Conservation (phyloP, 2,329 filamentous ascomycete genomes). For the Graphium sp. region DNA sequence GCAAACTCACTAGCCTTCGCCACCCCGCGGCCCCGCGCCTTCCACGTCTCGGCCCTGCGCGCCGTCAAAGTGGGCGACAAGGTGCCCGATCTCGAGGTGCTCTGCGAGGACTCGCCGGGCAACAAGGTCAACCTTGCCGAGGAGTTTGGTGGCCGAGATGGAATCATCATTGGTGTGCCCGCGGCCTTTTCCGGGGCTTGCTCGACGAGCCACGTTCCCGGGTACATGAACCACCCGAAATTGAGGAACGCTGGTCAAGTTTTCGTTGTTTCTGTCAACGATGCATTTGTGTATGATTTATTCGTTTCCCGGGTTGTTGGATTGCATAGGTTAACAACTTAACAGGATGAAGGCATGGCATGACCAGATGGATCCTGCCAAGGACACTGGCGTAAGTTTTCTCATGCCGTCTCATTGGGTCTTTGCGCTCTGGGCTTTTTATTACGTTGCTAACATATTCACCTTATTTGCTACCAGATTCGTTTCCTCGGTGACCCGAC, state of each 20-base stretch:
- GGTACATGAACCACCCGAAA: conserved; percentile 66
- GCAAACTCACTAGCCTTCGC: too few species aligned
- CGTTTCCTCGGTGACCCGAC: conserved; percentile 78
- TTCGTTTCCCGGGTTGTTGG: neutral
- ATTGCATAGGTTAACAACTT: neutral
- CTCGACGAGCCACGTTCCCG: conserved; percentile 58
- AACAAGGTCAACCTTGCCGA: conserved; percentile 79
- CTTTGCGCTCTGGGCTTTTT: neutral
- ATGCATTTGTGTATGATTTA: conserved; percentile 69
- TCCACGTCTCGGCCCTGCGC: conserved; percentile 44
- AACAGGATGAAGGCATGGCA: conserved; percentile 79
- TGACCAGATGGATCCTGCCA: conserved; percentile 56
- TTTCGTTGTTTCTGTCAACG: conserved; percentile 85
- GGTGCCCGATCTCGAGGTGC: conserved; percentile 59
- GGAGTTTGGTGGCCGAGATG: conserved; percentile 51
- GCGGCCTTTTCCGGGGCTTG: conserved; percentile 52
- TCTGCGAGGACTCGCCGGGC: conserved; percentile 74
- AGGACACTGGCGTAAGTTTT: conserved; percentile 55
- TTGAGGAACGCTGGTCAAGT: conserved; percentile 68
- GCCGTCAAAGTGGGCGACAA: conserved; percentile 63
- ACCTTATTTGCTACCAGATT: too few species aligned
- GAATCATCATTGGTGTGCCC: conserved; percentile 72
- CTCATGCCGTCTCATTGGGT: neutral
- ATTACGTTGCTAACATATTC: neutral
- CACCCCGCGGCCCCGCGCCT: too few species aligned